Percentiles rank a stretch among this genome's conserved stretches.
These are phyloP conservation scores for Stenocarpella maydis DNA, from an alignment of 2,329 filamentous ascomycete species.

Conservation along the genomic window DNA sequence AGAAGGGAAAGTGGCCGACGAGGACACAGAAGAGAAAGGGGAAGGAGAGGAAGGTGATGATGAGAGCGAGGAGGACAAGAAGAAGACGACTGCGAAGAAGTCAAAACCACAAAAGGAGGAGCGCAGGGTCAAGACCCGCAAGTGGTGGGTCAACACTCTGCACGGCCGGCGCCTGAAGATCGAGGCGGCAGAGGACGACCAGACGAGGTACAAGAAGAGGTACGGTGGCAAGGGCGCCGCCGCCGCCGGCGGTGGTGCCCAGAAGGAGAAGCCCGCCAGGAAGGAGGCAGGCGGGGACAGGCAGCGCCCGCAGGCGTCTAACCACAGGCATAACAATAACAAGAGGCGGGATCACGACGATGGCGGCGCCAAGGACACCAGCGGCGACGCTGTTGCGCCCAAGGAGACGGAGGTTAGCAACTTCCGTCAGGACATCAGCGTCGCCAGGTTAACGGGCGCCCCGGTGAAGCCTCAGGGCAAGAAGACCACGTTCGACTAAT, in stretches of 20 bases:
- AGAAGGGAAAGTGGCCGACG: slow-evolving; percentile 49
- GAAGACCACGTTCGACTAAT: slow-evolving; percentile 81
- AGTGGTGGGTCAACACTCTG: slow-evolving; percentile 88
- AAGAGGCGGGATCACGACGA: slow-evolving; percentile 94
- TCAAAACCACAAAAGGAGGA: slow-evolving; percentile 51
- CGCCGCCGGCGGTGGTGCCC: slow-evolving; percentile 43
- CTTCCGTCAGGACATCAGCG: slow-evolving; percentile 55
- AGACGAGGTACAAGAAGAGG: slow-evolving; percentile 90
- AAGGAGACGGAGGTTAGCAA: slow-evolving; percentile 46
- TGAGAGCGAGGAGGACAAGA: slow-evolving; percentile 45
- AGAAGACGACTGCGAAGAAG: slow-evolving; percentile 39
- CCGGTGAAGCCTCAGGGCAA: slow-evolving; percentile 82
- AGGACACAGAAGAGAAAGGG: slow-evolving; percentile 46
- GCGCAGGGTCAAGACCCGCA: slow-evolving; percentile 66
- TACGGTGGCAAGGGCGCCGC: slow-evolving; percentile 77
- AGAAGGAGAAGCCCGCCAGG: neutral
- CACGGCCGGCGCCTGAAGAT: slow-evolving; percentile 83
- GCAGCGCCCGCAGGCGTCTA: slow-evolving; percentile 33
- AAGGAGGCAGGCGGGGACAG: slow-evolving; percentile 37
- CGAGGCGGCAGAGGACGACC: slow-evolving; percentile 93
- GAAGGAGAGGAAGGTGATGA: slow-evolving; percentile 47
- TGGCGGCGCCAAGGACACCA: slow-evolving; percentile 50
- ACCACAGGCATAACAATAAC: slow-evolving; percentile 85
- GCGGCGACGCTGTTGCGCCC: slow-evolving; percentile 9
- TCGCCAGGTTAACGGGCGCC: slow-evolving; percentile 76